phyloP scores from a whole-genome alignment of 1,284 basidiomycete genomes.

The Entoloma clypeatum region DNA sequence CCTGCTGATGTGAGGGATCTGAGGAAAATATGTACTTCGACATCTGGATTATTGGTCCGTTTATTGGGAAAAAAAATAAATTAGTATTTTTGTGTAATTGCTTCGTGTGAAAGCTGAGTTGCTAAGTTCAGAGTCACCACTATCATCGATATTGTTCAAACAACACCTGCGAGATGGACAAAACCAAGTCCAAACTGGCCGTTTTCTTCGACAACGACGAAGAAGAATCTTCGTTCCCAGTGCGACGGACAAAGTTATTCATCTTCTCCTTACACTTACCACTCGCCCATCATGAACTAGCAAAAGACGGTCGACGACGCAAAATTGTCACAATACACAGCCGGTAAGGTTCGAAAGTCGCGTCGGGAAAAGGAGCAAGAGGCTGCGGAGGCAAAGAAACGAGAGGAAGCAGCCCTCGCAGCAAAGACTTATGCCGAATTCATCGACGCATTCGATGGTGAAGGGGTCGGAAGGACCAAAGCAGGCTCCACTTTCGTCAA shows the following conservation, averaged over 20 bases:
- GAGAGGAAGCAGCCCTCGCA: slow-evolving; percentile 77
- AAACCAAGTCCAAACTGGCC: slow-evolving; percentile 70
- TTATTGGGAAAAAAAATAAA: neutral
- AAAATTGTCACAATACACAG: slow-evolving; percentile 72
- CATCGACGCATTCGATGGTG: slow-evolving; percentile 80
- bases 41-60: slow-evolving; percentile 1
- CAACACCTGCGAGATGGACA: slow-evolving; percentile 46
- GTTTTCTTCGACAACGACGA: slow-evolving; percentile 80
- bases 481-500: slow-evolving; percentile 71
- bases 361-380: slow-evolving; percentile 85
- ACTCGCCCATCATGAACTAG: slow-evolving; percentile 45
- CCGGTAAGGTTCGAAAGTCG: slow-evolving; percentile 73
- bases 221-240: slow-evolving; percentile 77
- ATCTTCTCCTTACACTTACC: slow-evolving; percentile 52
- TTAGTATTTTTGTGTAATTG: neutral
- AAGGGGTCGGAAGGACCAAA: slow-evolving; percentile 50
- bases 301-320: slow-evolving; percentile 75
- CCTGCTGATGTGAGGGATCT: slow-evolving; percentile 50
- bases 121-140: no score
- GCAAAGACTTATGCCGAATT: slow-evolving; percentile 84
- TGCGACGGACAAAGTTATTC: slow-evolving; percentile 76
- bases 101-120: neutral
- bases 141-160: neutral
- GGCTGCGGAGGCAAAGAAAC: slow-evolving; percentile 81
- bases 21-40: neutral